These are phyloP conservation scores for Podaxis pistillaris DNA, from an alignment of 768 basidiomycete species.

Conservation along the genomic window DNA sequence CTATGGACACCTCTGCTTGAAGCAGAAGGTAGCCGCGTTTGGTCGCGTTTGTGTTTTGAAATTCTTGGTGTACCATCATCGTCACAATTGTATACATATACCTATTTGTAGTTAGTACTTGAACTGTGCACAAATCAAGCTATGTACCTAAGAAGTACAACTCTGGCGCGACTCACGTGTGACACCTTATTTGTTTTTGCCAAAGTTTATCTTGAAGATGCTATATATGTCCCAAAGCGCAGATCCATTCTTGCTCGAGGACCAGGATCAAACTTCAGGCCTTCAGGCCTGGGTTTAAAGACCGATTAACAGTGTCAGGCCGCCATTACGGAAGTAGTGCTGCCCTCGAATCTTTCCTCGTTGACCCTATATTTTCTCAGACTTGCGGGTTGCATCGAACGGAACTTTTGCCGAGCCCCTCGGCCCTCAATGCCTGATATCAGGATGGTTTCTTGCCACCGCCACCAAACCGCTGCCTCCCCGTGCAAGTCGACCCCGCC, in stretches of 20 bases:
- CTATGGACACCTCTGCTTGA: conserved; percentile 13
- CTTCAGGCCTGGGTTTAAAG: too few relatives aligned
- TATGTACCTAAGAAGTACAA: too few relatives aligned
- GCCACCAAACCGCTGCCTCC: background rate
- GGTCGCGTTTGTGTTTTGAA: background rate
- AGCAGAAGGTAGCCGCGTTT: background rate
- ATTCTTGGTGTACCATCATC: background rate
- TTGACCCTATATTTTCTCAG: background rate
- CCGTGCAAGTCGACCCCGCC: too few relatives aligned
- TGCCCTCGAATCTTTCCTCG: background rate
- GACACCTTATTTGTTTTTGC: background rate
- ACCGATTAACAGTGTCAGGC: background rate
- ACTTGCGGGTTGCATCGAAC: too few relatives aligned
- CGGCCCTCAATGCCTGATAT: background rate
- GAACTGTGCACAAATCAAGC: background rate
- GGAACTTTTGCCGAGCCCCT: too few relatives aligned
- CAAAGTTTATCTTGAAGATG: background rate
- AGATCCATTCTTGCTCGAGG: too few relatives aligned
- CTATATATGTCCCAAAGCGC: background rate
- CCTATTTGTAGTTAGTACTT: background rate
- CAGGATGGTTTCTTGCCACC: background rate
- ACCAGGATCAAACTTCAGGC: too few relatives aligned
- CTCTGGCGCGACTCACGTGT: too few relatives aligned
- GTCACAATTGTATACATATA: background rate
- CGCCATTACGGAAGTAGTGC: background rate